Evolutionary conservation across 805 yeast genomes (phyloP).

Genomic region (Kuraishia ogatae): DNA sequence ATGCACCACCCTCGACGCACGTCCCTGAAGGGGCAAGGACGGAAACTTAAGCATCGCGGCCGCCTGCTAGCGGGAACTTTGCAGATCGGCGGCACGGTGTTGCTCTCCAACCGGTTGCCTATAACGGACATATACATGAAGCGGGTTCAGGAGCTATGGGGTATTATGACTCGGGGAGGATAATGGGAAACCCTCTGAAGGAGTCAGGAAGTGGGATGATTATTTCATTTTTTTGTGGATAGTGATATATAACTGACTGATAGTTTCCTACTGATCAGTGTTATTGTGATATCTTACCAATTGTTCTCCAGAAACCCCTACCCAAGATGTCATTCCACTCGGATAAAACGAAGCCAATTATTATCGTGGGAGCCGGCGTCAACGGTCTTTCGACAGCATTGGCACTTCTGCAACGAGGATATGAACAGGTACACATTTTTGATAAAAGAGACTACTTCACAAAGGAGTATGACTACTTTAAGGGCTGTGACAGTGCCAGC

Average conservation of each 20-base stretch:
- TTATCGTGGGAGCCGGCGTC: slow-evolving; percentile 46
- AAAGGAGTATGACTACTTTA: slow-evolving; percentile 20
- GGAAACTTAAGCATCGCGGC: background rate
- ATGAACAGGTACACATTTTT: slow-evolving; percentile 25
- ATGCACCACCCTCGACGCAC: background rate
- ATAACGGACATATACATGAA: background rate
- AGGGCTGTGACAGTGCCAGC: slow-evolving; percentile 31
- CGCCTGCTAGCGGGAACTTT: background rate
- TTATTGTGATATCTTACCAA: too few species aligned
- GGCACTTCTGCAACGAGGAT: slow-evolving; percentile 29
- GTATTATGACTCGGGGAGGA: background rate
- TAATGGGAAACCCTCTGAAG: background rate
- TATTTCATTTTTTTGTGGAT: too few species aligned
- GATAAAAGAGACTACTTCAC: slow-evolving; percentile 25
- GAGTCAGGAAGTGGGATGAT: background rate
- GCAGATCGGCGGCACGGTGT: background rate
- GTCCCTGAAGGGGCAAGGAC: background rate
- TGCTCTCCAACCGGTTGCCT: background rate
- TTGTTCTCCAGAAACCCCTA: too few species aligned
- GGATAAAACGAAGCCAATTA: slow-evolving; percentile 12
- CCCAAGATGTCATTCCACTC: background rate
- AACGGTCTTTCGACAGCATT: slow-evolving; percentile 43
- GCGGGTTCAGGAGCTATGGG: too few species aligned
- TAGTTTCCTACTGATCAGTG: too few species aligned
- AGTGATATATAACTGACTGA: too few species aligned